Evolutionary conservation across 164 flowering plant species (phyloP).

Genomic region (Hamamelis virginiana): DNA sequence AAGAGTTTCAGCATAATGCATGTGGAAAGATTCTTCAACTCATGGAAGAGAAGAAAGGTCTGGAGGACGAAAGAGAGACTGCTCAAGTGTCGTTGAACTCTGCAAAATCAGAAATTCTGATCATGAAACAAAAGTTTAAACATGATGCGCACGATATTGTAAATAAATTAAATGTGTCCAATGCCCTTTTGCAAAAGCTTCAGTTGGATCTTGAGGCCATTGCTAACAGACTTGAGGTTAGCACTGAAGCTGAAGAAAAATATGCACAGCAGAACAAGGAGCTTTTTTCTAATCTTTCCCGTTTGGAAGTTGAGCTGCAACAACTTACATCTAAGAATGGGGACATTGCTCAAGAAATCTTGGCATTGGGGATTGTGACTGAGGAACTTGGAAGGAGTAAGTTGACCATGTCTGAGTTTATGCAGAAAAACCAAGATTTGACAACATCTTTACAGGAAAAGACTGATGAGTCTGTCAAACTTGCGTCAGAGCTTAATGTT

Average conservation of each 20-base stretch:
- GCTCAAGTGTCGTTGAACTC: conserved; percentile 37
- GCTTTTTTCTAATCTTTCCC: conserved; percentile 44
- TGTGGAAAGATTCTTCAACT: conserved; percentile 40
- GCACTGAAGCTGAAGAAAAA: conserved; percentile 56
- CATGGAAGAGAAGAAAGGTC: conserved; percentile 41
- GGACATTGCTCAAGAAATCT: conserved; percentile 45
- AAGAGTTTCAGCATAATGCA: conserved; percentile 45
- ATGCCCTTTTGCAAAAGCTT: conserved; percentile 51
- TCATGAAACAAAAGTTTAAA: conserved; percentile 47
- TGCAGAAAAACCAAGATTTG: conserved; percentile 40
- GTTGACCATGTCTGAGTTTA: conserved; percentile 25
- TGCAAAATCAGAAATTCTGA: conserved; percentile 37
- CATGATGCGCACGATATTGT: conserved; percentile 37
- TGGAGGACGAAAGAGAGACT: conserved; percentile 41
- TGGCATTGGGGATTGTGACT: conserved; percentile 35
- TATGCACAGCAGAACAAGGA: conserved; percentile 34
- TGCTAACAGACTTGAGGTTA: conserved; percentile 37
- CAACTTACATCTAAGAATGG: conserved; percentile 41
- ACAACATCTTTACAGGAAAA: conserved; percentile 38
- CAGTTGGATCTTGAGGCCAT: conserved; percentile 49
- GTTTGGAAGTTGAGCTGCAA: conserved; percentile 53
- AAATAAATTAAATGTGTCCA: conserved; percentile 39
- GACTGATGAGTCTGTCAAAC: conserved; percentile 43
- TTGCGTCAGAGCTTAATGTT: conserved; percentile 42
- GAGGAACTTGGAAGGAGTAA: conserved; percentile 41